phyloP scores from a whole-genome alignment of 2,329 filamentous ascomycete species.

The Fusarium sp. region DNA sequence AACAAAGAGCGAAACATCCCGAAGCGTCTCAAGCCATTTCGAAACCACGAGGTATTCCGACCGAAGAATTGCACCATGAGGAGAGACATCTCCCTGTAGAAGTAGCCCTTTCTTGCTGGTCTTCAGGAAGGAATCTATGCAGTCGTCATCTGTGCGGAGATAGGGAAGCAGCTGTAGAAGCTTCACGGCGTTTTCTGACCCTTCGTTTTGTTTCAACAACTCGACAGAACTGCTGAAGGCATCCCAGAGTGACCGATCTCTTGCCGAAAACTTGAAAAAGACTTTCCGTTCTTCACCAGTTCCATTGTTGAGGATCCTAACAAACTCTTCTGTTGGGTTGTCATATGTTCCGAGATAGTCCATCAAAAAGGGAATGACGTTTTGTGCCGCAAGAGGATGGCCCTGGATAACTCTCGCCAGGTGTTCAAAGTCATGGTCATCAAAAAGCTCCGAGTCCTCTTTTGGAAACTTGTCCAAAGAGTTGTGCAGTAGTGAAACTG shows the following conservation, averaged over 20 bases:
- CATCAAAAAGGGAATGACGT: neutral
- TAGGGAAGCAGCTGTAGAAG: neutral
- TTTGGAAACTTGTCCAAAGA: neutral
- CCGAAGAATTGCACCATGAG: neutral
- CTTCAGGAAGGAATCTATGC: neutral
- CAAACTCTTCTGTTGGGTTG: neutral
- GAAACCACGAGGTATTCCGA: neutral
- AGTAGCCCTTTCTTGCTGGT: neutral
- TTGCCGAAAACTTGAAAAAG: neutral
- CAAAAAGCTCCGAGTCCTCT: neutral
- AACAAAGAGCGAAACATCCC: neutral
- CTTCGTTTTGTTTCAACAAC: neutral
- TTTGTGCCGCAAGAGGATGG: neutral
- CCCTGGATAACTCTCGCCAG: neutral
- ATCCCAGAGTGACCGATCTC: neutral
- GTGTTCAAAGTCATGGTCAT: neutral
- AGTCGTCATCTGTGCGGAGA: neutral
- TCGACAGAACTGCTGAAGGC: neutral
- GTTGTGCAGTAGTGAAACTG: neutral
- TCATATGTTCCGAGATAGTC: neutral
- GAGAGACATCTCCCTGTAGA: neutral
- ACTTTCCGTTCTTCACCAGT: neutral
- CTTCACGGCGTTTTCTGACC: neutral
- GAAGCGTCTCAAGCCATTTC: neutral
- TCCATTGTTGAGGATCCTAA: neutral